Conservation (phyloP, 108 stramenopile species). For the Skeletonema marinoi region DNA sequence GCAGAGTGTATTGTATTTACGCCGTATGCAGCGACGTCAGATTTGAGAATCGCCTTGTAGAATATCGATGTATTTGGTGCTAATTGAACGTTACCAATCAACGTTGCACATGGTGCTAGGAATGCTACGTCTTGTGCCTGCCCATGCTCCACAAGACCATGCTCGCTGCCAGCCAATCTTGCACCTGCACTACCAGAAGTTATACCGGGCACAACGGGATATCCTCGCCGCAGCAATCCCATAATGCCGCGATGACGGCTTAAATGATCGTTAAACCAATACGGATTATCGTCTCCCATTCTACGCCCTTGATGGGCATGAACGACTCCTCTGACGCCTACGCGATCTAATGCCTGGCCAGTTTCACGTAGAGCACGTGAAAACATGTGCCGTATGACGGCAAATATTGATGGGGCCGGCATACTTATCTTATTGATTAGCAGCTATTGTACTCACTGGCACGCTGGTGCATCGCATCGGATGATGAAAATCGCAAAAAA, state of each 20-base stretch:
- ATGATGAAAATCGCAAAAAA: too few relatives aligned
- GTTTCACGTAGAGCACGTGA: slow-evolving; percentile 86
- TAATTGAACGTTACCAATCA: slow-evolving; percentile 82
- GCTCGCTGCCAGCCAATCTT: slow-evolving; percentile 4
- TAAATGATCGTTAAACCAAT: slow-evolving; percentile 74
- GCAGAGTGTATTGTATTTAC: slow-evolving; percentile 18
- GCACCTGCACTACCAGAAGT: slow-evolving; percentile 17
- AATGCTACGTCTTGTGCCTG: slow-evolving; percentile 57
- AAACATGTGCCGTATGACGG: slow-evolving; percentile 67
- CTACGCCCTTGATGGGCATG: slow-evolving; percentile 63
- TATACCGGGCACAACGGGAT: slow-evolving; percentile 62
- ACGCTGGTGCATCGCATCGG: too few relatives aligned
- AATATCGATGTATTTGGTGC: slow-evolving; percentile 73
- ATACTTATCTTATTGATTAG: slow-evolving; percentile 1
- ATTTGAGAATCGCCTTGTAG: slow-evolving; percentile 82
- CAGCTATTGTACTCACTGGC: too few relatives aligned
- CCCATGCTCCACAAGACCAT: background rate
- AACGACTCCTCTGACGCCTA: slow-evolving; percentile 60
- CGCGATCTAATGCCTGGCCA: slow-evolving; percentile 83
- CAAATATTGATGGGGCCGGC: slow-evolving; percentile 59
- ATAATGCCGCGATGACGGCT: slow-evolving; percentile 77
- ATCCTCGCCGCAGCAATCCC: slow-evolving; percentile 69
- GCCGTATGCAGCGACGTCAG: slow-evolving; percentile 74
- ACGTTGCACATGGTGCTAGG: slow-evolving; percentile 84
- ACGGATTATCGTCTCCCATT: slow-evolving; percentile 69